These are phyloP conservation scores for Bruguiera gymnorhiza DNA, from an alignment of 345 rosid genomes.

Conservation along the genomic window DNA sequence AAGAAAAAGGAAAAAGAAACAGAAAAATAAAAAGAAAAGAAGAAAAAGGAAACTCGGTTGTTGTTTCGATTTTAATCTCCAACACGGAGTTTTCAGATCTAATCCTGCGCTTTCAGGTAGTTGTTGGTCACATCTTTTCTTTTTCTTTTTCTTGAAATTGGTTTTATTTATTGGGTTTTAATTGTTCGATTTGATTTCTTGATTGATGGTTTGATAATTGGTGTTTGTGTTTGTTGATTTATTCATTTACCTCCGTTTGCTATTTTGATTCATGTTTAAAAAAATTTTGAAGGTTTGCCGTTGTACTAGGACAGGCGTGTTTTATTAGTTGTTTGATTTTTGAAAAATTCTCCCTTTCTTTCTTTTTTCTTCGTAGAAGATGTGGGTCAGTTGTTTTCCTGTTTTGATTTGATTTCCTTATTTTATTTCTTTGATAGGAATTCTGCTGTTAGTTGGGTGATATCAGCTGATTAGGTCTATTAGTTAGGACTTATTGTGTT, in stretches of 20 bases:
- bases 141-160: neutral
- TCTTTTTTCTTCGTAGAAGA: neutral
- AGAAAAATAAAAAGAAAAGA: no score
- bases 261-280: neutral
- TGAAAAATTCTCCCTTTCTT: neutral
- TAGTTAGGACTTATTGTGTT: no score
- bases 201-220: neutral
- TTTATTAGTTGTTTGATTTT: neutral
- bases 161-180: neutral
- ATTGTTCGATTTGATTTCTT: neutral
- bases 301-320: neutral
- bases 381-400: no score
- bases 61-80: neutral
- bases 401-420: no score
- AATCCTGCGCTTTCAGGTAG: constrained; percentile 7
- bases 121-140: neutral
- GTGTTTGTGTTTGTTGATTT: neutral
- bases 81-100: neutral
- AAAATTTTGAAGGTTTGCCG: neutral
- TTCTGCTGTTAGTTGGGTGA: no score
- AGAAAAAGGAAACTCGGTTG: neutral
- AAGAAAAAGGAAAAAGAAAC: neutral
- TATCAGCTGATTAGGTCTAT: no score
- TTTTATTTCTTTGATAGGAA: no score
- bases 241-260: neutral